Evolutionary conservation across 441 rosid genomes (phyloP).

Genomic region (Gossypium schwendimanii): DNA sequence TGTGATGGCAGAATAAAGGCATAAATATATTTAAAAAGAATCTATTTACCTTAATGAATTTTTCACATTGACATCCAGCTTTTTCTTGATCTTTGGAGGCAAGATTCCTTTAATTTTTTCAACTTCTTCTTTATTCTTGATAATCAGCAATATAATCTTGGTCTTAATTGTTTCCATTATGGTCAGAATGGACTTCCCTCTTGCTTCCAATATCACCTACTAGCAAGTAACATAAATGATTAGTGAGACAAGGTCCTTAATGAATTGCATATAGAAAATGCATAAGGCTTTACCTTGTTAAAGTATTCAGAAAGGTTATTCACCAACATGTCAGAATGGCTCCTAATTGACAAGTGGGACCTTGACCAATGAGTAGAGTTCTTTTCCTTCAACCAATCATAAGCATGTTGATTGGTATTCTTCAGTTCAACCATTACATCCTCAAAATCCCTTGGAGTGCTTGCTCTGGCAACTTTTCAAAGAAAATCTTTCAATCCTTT

Average conservation of each 20-base stretch:
- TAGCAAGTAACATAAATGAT: background rate
- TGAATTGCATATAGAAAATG: background rate
- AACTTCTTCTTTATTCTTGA: no score
- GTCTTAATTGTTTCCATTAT: background rate
- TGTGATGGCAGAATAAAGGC: no score
- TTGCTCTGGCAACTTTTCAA: background rate
- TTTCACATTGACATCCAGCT: no score
- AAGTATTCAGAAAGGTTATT: no score
- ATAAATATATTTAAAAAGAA: no score
- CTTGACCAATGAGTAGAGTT: background rate
- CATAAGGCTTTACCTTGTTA: no score
- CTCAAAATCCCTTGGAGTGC: background rate
- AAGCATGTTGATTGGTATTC: background rate
- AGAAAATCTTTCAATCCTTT: no score
- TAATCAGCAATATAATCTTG: background rate
- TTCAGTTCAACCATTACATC: background rate
- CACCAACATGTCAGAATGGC: background rate
- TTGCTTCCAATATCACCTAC: background rate
- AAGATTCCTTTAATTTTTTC: background rate
- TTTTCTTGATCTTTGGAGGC: no score
- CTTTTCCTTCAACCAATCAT: background rate
- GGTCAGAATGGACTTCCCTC: background rate
- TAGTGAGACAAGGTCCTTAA: background rate
- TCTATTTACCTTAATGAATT: no score
- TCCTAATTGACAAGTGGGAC: background rate